These are phyloP conservation scores for Ophiostoma angusticollis DNA, from an alignment of 2,329 filamentous ascomycete genomes.

Conservation along the genomic window DNA sequence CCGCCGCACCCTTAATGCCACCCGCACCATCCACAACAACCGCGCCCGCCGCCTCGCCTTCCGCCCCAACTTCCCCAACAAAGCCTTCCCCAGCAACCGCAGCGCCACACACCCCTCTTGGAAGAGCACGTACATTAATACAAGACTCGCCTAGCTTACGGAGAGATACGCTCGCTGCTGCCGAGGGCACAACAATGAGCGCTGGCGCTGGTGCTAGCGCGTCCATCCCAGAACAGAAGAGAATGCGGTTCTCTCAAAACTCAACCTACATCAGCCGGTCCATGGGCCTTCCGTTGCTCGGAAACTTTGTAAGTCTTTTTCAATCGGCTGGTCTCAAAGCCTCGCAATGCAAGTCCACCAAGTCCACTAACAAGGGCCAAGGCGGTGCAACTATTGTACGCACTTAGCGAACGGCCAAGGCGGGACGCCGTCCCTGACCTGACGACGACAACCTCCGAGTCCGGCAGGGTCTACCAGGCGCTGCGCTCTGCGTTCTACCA, in stretches of 20 bases:
- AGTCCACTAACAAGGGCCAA: constrained; percentile 6
- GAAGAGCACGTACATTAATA: background rate
- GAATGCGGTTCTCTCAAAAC: constrained; percentile 23
- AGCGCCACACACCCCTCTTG: background rate
- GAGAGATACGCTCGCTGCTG: background rate
- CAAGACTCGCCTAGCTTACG: background rate
- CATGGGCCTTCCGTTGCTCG: constrained; percentile 24
- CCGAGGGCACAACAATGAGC: background rate
- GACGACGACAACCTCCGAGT: constrained; percentile 20
- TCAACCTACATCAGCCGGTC: constrained; percentile 23
- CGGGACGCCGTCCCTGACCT: constrained; percentile 19
- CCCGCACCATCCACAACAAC: background rate
- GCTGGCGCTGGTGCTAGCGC: constrained; percentile 8
- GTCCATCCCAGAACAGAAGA: constrained; percentile 17
- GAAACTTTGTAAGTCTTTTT: constrained; percentile 20
- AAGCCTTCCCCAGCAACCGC: background rate
- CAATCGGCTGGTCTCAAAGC: too few species aligned
- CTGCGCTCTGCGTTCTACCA: constrained; percentile 22
- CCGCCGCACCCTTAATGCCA: background rate
- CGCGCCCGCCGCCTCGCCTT: background rate
- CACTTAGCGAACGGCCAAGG: constrained; percentile 23
- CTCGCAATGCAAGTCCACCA: too few species aligned
- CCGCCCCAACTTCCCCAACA: background rate
- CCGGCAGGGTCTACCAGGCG: constrained; percentile 22
- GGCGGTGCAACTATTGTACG: constrained; percentile 26